Evolutionary conservation across 768 basidiomycete species (phyloP).

Genomic region (Macrolepiota fuliginosa): DNA sequence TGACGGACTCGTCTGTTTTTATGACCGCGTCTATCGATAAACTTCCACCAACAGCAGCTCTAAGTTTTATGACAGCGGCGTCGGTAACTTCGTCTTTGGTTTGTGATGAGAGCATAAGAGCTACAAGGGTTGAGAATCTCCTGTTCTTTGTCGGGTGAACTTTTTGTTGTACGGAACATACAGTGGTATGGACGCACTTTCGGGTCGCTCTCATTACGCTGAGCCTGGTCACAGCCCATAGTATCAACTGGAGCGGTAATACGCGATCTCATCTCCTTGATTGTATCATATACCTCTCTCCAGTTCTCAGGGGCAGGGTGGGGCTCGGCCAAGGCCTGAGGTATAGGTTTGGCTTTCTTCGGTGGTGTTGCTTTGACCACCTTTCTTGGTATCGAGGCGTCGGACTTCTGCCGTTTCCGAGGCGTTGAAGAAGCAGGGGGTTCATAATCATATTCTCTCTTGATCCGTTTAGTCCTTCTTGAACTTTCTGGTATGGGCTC

Average conservation of each 20-base stretch:
- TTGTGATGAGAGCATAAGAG: constrained; percentile 94
- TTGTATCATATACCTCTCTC: constrained; percentile 67
- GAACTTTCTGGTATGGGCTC: neutral
- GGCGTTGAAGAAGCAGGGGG: neutral
- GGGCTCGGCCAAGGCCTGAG: constrained; percentile 49
- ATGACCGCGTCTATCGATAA: constrained; percentile 72
- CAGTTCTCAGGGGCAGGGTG: constrained; percentile 69
- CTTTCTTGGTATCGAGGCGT: constrained; percentile 1
- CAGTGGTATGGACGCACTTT: constrained; percentile 40
- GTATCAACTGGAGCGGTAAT: constrained; percentile 88
- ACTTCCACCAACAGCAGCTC: constrained; percentile 72
- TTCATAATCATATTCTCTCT: neutral
- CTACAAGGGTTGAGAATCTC: constrained; percentile 83
- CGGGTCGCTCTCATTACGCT: constrained; percentile 59
- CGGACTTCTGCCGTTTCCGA: neutral
- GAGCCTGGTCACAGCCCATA: constrained; percentile 82
- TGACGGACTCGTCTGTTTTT: constrained; percentile 54
- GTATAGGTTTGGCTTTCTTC: constrained; percentile 56
- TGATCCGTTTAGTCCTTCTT: constrained; percentile 2
- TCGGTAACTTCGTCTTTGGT: constrained; percentile 92
- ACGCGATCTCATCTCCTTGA: constrained; percentile 71
- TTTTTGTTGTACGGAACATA: neutral
- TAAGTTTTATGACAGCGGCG: constrained; percentile 73
- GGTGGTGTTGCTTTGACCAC: neutral
- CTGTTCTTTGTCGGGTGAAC: constrained; percentile 51